A percentile compares a stretch with the other conserved stretches of the same genome.
Conservation (phyloP, 768 basidiomycete genomes). For the Pleurotus cornucopiae region DNA sequence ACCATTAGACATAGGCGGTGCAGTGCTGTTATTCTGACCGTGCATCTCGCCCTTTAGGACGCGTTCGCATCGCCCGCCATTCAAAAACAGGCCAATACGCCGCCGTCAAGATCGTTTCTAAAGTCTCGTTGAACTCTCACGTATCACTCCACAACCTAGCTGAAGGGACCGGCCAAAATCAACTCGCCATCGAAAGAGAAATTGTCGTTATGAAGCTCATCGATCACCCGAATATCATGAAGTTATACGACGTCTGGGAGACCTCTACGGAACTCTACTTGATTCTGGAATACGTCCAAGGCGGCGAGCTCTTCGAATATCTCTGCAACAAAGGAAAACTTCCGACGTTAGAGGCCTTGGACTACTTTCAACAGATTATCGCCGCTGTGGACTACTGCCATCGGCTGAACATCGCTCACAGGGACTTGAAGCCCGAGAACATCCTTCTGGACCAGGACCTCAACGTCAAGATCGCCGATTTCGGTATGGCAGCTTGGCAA, state of each 20-base stretch:
- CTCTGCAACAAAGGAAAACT: slow-evolving; percentile 77
- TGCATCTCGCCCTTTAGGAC: slow-evolving; percentile 45
- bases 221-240: slow-evolving; percentile 92
- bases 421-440: slow-evolving; percentile 95
- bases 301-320: slow-evolving; percentile 93
- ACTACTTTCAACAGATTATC: slow-evolving; percentile 93
- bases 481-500: slow-evolving; percentile 97
- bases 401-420: slow-evolving; percentile 90
- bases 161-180: slow-evolving; percentile 71
- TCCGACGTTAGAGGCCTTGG: slow-evolving; percentile 65
- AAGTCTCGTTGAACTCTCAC: slow-evolving; percentile 61
- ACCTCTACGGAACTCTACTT: slow-evolving; percentile 85
- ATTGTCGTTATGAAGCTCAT: slow-evolving; percentile 98
- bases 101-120: slow-evolving; percentile 92
- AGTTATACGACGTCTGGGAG: slow-evolving; percentile 96
- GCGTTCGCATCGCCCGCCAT: slow-evolving; percentile 86
- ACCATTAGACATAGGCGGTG: slow-evolving; percentile 11
- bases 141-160: slow-evolving; percentile 65
- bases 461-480: slow-evolving; percentile 94
- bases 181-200: slow-evolving; percentile 84
- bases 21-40: not conserved
- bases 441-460: slow-evolving; percentile 77
- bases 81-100: slow-evolving; percentile 86
- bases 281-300: slow-evolving; percentile 91
- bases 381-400: slow-evolving; percentile 90